Evolutionary conservation across 2,329 filamentous ascomycete species (phyloP).

Genomic region (Colletotrichum euphorbiae): DNA sequence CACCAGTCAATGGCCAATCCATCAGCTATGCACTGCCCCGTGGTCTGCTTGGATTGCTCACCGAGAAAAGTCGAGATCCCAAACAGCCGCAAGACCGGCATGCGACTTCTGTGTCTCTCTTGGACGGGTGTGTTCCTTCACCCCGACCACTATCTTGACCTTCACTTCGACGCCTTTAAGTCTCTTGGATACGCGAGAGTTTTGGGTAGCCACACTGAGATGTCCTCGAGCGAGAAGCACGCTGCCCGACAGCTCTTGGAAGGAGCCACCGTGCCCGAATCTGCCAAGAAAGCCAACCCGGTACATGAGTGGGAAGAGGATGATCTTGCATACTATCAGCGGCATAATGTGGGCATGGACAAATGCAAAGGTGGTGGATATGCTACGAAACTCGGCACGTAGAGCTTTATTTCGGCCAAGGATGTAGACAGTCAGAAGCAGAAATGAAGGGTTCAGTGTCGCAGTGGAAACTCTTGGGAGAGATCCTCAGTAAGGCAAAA

Average conservation of each 20-base stretch:
- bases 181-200: constrained; percentile 14
- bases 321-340: neutral
- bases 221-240: neutral
- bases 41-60: neutral
- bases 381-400: too few species aligned
- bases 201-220: neutral
- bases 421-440: too few species aligned
- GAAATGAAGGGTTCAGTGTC: too few species aligned
- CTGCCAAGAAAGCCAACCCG: neutral
- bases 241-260: neutral
- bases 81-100: neutral
- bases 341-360: neutral
- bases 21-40: constrained; percentile 15
- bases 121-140: constrained; percentile 13
- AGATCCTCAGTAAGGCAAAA: too few species aligned
- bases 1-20: neutral
- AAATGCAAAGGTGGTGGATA: neutral
- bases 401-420: too few species aligned
- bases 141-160: neutral
- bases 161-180: neutral
- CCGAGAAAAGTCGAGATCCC: neutral
- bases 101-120: constrained; percentile 11
- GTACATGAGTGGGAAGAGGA: neutral
- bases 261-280: neutral
- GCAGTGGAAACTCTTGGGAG: too few species aligned